Percentiles rank a stretch among this genome's conserved stretches.
Conservation (phyloP, 2,329 filamentous ascomycete genomes). For the Podosphaera fusca region DNA sequence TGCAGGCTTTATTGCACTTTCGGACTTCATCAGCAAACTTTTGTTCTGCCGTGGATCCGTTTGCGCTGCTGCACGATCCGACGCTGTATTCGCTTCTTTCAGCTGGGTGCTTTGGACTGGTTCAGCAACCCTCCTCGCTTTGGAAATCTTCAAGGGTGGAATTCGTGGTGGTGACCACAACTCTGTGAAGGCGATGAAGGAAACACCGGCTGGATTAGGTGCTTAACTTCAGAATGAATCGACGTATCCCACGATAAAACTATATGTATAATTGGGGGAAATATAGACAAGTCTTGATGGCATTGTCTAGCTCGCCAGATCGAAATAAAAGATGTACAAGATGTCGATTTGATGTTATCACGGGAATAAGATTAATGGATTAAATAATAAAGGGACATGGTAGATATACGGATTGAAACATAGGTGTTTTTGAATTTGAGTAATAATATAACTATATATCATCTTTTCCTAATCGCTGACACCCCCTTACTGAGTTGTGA, state of each 20-base stretch:
- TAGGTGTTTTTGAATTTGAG: background rate
- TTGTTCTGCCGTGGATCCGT: constrained; percentile 33
- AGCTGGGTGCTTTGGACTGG: constrained; percentile 30
- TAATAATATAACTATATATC: too few species aligned
- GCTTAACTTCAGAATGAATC: constrained; percentile 2
- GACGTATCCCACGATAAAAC: background rate
- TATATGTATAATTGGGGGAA: too few species aligned
- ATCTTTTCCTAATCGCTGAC: too few species aligned
- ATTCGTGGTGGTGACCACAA: constrained; percentile 12
- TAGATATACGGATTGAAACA: background rate
- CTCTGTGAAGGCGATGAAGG: constrained; percentile 12
- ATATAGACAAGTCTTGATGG: constrained; percentile 3
- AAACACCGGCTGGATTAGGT: constrained; percentile 7
- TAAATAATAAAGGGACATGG: background rate
- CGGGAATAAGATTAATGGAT: constrained; percentile 1
- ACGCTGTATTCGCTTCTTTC: constrained; percentile 29
- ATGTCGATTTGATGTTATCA: background rate
- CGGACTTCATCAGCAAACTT: constrained; percentile 30
- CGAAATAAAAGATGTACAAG: background rate
- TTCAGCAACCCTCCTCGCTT: constrained; percentile 23
- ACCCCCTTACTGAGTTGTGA: too few species aligned
- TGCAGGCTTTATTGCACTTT: constrained; percentile 32
- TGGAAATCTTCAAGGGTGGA: constrained; percentile 25
- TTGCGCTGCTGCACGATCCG: constrained; percentile 30
- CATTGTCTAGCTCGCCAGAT: background rate